Evolutionary conservation across 768 basidiomycete species (phyloP).

Genomic region (Kwoniella heveanensis): DNA sequence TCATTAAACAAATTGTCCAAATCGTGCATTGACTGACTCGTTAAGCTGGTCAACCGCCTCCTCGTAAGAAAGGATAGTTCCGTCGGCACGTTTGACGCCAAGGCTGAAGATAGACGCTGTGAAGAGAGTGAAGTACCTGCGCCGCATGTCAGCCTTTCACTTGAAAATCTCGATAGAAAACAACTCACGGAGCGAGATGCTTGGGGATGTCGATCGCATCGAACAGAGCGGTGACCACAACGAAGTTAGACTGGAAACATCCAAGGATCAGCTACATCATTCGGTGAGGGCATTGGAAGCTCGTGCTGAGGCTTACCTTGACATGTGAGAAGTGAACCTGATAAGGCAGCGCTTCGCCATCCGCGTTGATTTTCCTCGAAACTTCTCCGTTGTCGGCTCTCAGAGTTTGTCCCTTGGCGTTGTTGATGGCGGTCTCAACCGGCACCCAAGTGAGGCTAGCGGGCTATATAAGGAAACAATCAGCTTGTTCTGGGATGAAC

Average conservation of each 20-base stretch:
- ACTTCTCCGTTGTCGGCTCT: constrained; percentile 59
- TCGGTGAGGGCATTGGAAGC: too few species aligned
- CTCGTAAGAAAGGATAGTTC: constrained; percentile 75
- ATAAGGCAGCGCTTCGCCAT: constrained; percentile 73
- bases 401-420: constrained; percentile 39
- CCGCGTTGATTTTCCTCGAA: constrained; percentile 66
- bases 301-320: too few species aligned
- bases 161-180: not conserved
- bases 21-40: constrained; percentile 60
- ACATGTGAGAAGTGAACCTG: constrained; percentile 94
- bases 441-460: constrained; percentile 89
- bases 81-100: constrained; percentile 71
- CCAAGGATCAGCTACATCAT: not conserved
- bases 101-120: constrained; percentile 84
- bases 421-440: constrained; percentile 60
- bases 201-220: constrained; percentile 73
- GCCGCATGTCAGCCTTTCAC: not conserved
- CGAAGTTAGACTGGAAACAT: constrained; percentile 77
- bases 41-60: constrained; percentile 88
- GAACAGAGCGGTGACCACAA: constrained; percentile 75
- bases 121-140: constrained; percentile 76
- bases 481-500: too few species aligned
- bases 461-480: constrained; percentile 29
- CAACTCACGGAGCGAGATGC: constrained; percentile 71
- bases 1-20: not conserved